phyloP scores from a whole-genome alignment of 345 rosid species.

The Populus ilicifolia region DNA sequence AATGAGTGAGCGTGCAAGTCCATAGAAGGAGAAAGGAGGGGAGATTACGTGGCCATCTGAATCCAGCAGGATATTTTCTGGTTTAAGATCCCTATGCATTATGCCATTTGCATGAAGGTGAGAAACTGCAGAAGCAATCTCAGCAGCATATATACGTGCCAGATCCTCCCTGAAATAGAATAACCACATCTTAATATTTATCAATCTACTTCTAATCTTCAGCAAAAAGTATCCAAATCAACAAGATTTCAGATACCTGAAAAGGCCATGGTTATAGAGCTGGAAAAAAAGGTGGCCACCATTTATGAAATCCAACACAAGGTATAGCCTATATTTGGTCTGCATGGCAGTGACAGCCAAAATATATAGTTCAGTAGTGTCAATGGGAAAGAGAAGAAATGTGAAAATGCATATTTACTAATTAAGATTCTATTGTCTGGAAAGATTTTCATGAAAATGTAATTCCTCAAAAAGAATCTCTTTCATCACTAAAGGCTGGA shows the following conservation, averaged over 20 bases:
- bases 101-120: conserved; percentile 94
- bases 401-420: not conserved
- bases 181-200: not conserved
- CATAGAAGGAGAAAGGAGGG: not conserved
- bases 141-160: conserved; percentile 88
- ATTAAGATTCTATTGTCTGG: not conserved
- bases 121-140: conserved; percentile 78
- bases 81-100: conserved; percentile 98
- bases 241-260: conserved; percentile 47
- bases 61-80: conserved; percentile 86
- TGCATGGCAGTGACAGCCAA: conserved; percentile 34
- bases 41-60: conserved; percentile 75
- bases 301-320: conserved; percentile 84
- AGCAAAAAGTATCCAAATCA: not conserved
- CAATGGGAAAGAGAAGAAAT: not conserved
- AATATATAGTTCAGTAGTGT: not conserved
- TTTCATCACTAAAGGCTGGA: not conserved
- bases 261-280: conserved; percentile 91
- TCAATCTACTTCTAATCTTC: conserved; percentile 11
- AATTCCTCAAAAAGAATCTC: not conserved
- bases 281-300: conserved; percentile 98
- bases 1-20: not conserved
- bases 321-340: conserved; percentile 87
- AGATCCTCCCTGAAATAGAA: conserved; percentile 67
- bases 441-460: not conserved